A percentile compares a stretch with the other conserved stretches of the same genome.
phyloP scores from a whole-genome alignment of 2,329 filamentous ascomycete genomes.

The Pyricularia sp. region DNA sequence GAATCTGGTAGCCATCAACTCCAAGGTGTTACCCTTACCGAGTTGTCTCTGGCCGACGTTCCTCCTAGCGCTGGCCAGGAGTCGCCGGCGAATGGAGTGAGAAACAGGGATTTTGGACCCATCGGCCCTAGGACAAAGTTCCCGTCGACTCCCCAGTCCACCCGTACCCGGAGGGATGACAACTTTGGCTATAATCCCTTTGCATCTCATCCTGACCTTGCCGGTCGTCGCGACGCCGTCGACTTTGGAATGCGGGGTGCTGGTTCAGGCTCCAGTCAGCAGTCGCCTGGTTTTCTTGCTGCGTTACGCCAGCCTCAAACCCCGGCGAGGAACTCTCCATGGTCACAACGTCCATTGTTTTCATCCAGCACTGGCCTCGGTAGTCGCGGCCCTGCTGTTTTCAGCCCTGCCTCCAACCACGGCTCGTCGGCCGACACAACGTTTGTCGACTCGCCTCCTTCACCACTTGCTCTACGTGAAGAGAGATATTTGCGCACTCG shows the following conservation, averaged over 20 bases:
- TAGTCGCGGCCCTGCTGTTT: not conserved
- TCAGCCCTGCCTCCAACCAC: not conserved
- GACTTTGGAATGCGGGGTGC: not conserved
- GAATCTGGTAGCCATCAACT: not conserved
- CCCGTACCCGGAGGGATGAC: not conserved
- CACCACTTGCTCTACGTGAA: not conserved
- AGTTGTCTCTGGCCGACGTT: not conserved
- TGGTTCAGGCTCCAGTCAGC: not conserved
- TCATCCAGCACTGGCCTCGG: not conserved
- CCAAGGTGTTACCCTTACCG: not conserved
- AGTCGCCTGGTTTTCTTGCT: not conserved
- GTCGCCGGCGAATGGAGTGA: not conserved
- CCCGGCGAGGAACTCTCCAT: not conserved
- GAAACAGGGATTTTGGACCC: not conserved
- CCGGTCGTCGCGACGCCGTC: not conserved
- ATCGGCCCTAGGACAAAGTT: not conserved
- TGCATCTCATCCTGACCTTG: not conserved
- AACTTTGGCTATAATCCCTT: not conserved
- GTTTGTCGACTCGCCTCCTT: not conserved
- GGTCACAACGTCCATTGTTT: not conserved
- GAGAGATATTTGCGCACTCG: not conserved
- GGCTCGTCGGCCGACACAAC: not conserved
- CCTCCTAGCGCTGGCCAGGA: not conserved
- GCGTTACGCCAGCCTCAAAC: not conserved
- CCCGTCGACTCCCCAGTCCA: too few relatives aligned